Evolutionary conservation across 2,329 filamentous ascomycete genomes (phyloP).

Genomic region (Arthrocladium fulminans): DNA sequence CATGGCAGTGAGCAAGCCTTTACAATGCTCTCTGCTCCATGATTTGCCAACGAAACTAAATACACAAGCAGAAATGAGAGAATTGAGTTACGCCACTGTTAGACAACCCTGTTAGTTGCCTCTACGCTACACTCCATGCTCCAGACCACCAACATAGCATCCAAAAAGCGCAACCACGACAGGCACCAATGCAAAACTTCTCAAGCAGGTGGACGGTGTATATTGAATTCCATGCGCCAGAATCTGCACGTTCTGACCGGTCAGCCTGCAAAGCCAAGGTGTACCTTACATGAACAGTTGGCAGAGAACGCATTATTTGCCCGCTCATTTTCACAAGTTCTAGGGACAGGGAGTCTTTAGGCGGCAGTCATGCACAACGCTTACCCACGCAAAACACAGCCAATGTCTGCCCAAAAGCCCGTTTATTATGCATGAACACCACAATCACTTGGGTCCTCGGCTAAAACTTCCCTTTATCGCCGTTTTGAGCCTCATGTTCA

Average conservation of each 20-base stretch:
- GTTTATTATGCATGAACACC: not conserved
- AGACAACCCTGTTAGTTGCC: not conserved
- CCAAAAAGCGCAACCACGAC: not conserved
- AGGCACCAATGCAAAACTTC: not conserved
- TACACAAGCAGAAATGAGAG: not conserved
- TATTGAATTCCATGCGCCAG: too few species aligned
- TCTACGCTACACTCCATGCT: not conserved
- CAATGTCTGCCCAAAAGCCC: not conserved
- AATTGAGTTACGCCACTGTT: conserved; percentile 2
- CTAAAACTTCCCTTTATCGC: not conserved
- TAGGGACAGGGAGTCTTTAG: not conserved
- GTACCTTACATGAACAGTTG: not conserved
- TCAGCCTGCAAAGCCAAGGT: not conserved
- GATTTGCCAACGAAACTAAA: not conserved
- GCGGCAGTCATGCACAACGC: not conserved
- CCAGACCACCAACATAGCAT: not conserved
- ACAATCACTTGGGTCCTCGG: not conserved
- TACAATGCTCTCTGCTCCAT: not conserved
- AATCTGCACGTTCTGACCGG: not conserved
- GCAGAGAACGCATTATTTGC: not conserved
- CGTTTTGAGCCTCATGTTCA: conserved; percentile 6
- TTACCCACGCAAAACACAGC: not conserved
- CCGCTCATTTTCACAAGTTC: not conserved
- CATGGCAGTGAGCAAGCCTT: not conserved
- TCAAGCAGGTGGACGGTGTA: too few species aligned